Percentiles rank a stretch among this genome's conserved stretches.
Evolutionary conservation across 2,329 filamentous ascomycete genomes (phyloP).

Genomic region (Didymella arachidicola): DNA sequence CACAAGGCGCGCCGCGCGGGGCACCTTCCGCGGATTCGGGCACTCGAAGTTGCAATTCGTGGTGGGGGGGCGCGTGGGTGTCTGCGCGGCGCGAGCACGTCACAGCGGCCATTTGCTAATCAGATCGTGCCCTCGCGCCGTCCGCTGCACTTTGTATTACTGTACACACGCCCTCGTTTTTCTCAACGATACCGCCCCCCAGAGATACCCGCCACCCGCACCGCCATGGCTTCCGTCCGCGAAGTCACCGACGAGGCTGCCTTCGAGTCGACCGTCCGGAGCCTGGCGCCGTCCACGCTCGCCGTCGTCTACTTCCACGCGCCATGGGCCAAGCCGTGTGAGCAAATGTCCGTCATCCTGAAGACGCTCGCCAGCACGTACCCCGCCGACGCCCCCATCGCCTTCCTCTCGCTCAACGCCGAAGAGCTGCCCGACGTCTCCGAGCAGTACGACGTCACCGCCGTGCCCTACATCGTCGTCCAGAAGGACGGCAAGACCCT

Average conservation of each 20-base stretch:
- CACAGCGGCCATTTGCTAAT: constrained; percentile 27
- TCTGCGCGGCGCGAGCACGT: not conserved
- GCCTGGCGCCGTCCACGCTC: constrained; percentile 74
- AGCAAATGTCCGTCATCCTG: constrained; percentile 90
- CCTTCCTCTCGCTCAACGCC: constrained; percentile 91
- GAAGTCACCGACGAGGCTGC: constrained; percentile 77
- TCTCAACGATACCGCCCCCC: not conserved
- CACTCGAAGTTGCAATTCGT: constrained; percentile 8
- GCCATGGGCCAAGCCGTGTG: constrained; percentile 94
- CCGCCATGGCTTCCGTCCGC: constrained; percentile 64
- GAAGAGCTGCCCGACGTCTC: constrained; percentile 93
- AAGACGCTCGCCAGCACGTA: constrained; percentile 87
- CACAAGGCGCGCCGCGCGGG: constrained; percentile 2
- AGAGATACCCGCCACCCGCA: not conserved
- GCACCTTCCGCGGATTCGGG: not conserved
- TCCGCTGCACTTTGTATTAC: not conserved
- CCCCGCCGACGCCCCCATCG: constrained; percentile 72
- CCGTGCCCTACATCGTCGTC: constrained; percentile 90
- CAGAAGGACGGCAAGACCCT: constrained; percentile 77
- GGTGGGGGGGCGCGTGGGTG: constrained; percentile 6
- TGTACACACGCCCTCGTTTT: not conserved
- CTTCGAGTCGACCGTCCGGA: constrained; percentile 74
- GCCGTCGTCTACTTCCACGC: constrained; percentile 94
- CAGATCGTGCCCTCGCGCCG: constrained; percentile 22
- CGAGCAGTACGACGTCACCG: constrained; percentile 91